Evolutionary conservation across 2,329 filamentous ascomycete species (phyloP), one percentile per base, ranked within the genome.

Genomic region (Fulvia fulva): DNA sequence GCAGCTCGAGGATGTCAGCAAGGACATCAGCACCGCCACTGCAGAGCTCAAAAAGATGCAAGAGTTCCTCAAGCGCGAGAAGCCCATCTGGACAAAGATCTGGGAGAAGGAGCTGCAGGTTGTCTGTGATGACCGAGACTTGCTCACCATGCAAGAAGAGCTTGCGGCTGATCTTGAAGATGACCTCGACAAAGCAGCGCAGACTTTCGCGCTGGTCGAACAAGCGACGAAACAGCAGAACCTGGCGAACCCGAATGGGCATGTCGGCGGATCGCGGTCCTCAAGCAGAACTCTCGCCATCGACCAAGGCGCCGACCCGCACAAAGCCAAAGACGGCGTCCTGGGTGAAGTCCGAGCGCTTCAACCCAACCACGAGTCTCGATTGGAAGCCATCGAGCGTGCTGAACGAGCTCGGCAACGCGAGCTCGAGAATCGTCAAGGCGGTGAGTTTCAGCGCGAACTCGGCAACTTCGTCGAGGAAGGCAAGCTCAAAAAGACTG

Each of bases 91-190:
- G 93, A 97, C 91, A 55, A 97, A 97, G 83, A 96, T 97, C 64
- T 99, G 94, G 94, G 93, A 97, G 82, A 92, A 95, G 76, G 92
- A 97, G 74, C 80, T 99, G 47, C 91, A 97, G 74, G 87, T 93
- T 53, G 93, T 99, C 2, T 97, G 94, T 76, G 91, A 96, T 72
- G 94, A 97, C 70, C 87, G 92, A 65, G 93, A 97, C 71, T 87
- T 97, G 74, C 84, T 99, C 66, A 94, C 91, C 51, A 89, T 97
- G 81, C 93, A 96, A 80, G 94, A 99, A 77, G 94, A 97, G 68
- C 83, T 99, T 62, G 88, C 93, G 64, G 86, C 92, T 46, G 94
- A 99, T 77, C 77, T 99, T 63, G 87, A 94, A 69, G 92, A 97
- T 70, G 94, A 99, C 77, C 80, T 99, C 49, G 92, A 97, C 72